Evolutionary conservation across 306 rosid species (phyloP), one percentile per base, ranked within the genome.

Genomic region (Styphnolobium japonicum): DNA sequence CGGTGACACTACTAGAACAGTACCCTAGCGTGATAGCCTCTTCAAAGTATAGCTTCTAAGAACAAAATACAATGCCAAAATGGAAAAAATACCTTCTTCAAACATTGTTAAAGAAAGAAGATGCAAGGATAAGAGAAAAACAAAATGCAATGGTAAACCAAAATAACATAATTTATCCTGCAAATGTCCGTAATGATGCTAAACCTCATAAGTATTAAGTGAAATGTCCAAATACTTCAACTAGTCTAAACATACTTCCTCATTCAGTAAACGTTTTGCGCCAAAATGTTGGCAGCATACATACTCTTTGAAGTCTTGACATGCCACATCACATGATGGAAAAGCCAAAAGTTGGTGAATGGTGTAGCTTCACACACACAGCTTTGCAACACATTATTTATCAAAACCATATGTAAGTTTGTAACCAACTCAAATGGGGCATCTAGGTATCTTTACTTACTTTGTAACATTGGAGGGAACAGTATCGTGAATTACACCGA

Each of bases 381-480:
- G 21, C 65, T 56, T 68, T 34, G 19, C 10, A 65, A 75, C 22
- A 22, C 69, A 12, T 9, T 25, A 51, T 39, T 45, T 51, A 73
- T 67, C 60, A 78, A 46, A 79, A 6, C 22, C 10, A 49, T 18
- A 51, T 25, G 5, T 7, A 77, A 62, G 39, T 18, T 42, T 25
- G 5, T 7, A 77, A 62, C 71, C 16, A 75, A 12, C 27, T 58
- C 33, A 81, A 81, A 77, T 48, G 4, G 4, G 22, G 55, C 11
- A 60, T 9, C 45, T 2, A 19, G 18, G 55, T 6, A 51, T 16
- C 77, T 75, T 22, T 2, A 43, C 81, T 23, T 85, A 95, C 97
- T 88, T 95, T 92, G 85, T 92, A 92, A 82, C 98, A 95, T 18
- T 71, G 97, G 65, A 92, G 91, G 37, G 98, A 95, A 51, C 97